Evolutionary conservation across 2,329 filamentous ascomycete species (phyloP), one percentile per base, ranked within the genome.

Genomic region (Epichloe gansuensis): DNA sequence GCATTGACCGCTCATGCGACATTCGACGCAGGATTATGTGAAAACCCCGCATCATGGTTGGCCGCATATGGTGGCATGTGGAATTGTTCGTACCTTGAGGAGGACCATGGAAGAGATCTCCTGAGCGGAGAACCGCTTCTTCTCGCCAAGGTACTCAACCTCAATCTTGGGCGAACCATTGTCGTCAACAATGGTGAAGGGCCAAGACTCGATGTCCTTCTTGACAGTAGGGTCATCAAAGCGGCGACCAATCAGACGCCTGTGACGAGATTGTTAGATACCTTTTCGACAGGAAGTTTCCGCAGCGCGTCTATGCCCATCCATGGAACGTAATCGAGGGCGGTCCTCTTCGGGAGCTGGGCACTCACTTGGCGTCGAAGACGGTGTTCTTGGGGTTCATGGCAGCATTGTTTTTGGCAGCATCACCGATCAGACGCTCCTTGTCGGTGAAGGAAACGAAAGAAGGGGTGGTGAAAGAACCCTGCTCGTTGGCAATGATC

Each of bases 401-500:
- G 68, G 93, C 91, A 69, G 91, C 93, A 84, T 96, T 90, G 81
- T 98, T 98, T 87, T 97, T 98, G 69, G 93, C 93, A 56, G 93
- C 91, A 82, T 97, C 93, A 80, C 93, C 93, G 69, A 97, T 97
- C 76, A 98, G 78, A 74, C 93, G 90, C 82, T 98, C 93, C 79
- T 95, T 89, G 67, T 91, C 85, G 71, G 89, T 96, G 84, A 98
- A 98, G 65, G 89, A 95, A 70, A 98, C 93, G 80, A 96, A 98
- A 53, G 93, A 97, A 62, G 93, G 93, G 59, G 93, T 97, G 69
- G 93, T 97, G 78, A 95, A 95, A 77, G 83, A 90, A 81, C 91
- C 91, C 84, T 97, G 91, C 82, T 97, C 91, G 78, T 97, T 97
- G 85, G 91, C 91, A 74, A 97, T 96, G 81, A 98, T 98, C 75